A percentile compares a stretch with the other conserved stretches of the same genome.
These are phyloP conservation scores for Pyrenochaeta sp. DNA, from an alignment of 2,329 filamentous ascomycete genomes.

Conservation along the genomic window DNA sequence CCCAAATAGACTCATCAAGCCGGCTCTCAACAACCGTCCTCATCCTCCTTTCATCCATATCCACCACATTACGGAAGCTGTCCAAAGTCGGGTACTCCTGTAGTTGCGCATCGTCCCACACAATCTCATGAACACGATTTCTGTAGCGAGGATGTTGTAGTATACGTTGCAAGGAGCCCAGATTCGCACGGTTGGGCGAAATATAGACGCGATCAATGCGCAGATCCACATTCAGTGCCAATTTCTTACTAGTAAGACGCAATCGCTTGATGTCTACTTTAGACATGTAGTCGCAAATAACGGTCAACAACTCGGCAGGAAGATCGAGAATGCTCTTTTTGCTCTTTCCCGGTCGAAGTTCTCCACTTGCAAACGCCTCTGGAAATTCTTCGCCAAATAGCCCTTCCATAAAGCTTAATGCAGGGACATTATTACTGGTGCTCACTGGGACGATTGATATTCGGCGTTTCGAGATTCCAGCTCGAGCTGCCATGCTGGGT, in stretches of 20 bases:
- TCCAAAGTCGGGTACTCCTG: conserved; percentile 23
- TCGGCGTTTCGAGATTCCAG: conserved; percentile 31
- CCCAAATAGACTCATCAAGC: conserved; percentile 13
- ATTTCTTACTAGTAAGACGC: conserved; percentile 22
- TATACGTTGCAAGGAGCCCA: conserved; percentile 49
- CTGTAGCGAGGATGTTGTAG: conserved; percentile 48
- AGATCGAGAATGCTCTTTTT: conserved; percentile 28
- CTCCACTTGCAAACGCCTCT: conserved; percentile 22
- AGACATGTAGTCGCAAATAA: conserved; percentile 23
- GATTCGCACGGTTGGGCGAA: conserved; percentile 51
- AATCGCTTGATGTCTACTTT: conserved; percentile 31
- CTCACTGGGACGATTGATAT: conserved; percentile 22
- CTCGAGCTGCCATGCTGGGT: conserved; percentile 30
- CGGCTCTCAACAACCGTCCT: conserved; percentile 13
- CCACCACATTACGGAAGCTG: conserved; percentile 15
- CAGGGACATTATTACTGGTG: conserved; percentile 30
- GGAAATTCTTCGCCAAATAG: conserved; percentile 38
- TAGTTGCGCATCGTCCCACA: conserved; percentile 53
- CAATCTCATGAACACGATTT: conserved; percentile 46
- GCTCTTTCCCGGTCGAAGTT: conserved; percentile 15
- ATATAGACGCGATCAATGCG: conserved; percentile 51
- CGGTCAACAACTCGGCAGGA: conserved; percentile 26
- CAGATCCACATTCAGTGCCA: conserved; percentile 31
- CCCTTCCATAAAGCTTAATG: conserved; percentile 32
- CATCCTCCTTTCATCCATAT: conserved; percentile 24